A percentile compares a stretch with the other conserved stretches of the same genome.
phyloP scores from a whole-genome alignment of 768 basidiomycete genomes.

The Kondoa subrosea region DNA sequence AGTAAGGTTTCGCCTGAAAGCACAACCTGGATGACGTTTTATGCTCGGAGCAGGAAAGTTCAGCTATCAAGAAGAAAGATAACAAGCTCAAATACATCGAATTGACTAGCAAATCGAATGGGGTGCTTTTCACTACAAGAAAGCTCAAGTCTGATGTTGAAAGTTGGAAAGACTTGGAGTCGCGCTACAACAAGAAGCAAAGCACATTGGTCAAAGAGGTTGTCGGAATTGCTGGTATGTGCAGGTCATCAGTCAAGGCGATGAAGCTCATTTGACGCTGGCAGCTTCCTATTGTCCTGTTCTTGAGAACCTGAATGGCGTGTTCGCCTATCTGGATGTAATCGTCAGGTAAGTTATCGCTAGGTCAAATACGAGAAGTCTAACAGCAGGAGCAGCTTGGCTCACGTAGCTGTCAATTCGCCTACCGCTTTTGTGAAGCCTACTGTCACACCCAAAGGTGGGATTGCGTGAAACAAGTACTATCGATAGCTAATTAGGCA shows the following conservation, averaged over 20 bases:
- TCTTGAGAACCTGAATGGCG: constrained; percentile 61
- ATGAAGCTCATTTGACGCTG: neutral
- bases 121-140: constrained; percentile 73
- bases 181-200: constrained; percentile 59
- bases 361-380: neutral
- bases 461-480: too few relatives aligned
- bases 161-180: constrained; percentile 51
- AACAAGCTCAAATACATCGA: constrained; percentile 58
- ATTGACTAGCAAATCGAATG: constrained; percentile 65
- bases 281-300: constrained; percentile 85
- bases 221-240: constrained; percentile 71
- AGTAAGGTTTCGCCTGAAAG: constrained; percentile 38
- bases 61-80: constrained; percentile 38
- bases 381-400: constrained; percentile 45
- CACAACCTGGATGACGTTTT: neutral
- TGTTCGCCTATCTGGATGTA: constrained; percentile 81
- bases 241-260: neutral
- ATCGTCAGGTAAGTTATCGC: constrained; percentile 49
- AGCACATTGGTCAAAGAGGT: constrained; percentile 75
- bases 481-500: too few relatives aligned
- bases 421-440: constrained; percentile 81
- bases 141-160: constrained; percentile 53
- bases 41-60: constrained; percentile 49
- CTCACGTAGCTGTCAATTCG: constrained; percentile 74
- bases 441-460: constrained; percentile 56